Conservation (phyloP, 148 eudicot species). For the Rhododendron ferrugineum region DNA sequence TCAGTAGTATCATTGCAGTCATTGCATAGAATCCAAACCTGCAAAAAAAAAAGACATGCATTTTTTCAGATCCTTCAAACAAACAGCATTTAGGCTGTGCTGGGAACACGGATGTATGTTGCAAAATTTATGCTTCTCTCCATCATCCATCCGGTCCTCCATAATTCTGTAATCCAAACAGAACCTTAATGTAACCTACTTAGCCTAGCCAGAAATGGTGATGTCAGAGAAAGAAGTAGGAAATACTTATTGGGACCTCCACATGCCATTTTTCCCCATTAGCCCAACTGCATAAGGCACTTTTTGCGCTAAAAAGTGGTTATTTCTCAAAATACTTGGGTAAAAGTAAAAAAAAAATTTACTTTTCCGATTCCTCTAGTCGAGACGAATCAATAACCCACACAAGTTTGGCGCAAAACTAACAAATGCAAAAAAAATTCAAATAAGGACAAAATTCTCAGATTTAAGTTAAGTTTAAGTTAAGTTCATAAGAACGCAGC, state of each 20-base stretch:
- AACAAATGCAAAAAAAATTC: no score
- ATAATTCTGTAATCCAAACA: not conserved
- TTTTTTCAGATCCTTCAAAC: not conserved
- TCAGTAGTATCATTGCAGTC: constrained; percentile 93
- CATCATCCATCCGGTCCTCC: not conserved
- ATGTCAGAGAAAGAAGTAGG: not conserved
- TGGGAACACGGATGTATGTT: not conserved
- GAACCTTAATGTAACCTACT: not conserved
- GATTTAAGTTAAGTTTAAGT: no score
- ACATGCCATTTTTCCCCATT: not conserved
- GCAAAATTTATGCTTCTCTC: not conserved
- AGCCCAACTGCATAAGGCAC: not conserved
- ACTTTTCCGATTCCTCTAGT: no score
- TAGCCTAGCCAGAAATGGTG: not conserved
- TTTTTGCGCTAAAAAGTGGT: no score
- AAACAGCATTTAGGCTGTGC: not conserved
- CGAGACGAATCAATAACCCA: no score
- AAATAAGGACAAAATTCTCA: no score
- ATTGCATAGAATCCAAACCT: constrained; percentile 92
- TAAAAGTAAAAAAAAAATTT: no score
- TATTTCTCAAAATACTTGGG: no score
- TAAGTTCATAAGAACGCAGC: no score
- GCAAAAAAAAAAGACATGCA: constrained; percentile 13
- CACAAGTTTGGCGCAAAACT: no score
- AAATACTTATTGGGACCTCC: not conserved